Percentiles rank a stretch among this genome's conserved stretches.
Evolutionary conservation across 257 asterid species (phyloP).

Genomic region (Ajuga chamaepitys): DNA sequence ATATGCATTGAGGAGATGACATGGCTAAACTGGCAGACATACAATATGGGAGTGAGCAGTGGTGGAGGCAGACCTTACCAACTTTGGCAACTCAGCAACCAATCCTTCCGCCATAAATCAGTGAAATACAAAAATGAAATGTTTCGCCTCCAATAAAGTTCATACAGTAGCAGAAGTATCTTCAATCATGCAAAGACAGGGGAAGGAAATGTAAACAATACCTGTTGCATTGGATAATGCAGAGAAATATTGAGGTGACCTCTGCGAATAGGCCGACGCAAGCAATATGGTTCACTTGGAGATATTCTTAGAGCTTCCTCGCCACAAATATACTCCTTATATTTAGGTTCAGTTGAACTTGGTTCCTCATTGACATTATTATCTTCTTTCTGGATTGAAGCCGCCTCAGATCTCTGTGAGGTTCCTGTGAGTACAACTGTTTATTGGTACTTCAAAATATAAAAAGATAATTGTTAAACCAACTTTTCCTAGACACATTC

Average conservation of each 20-base stretch:
- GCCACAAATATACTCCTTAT: constrained; percentile 78
- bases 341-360: constrained; percentile 40
- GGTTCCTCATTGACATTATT: constrained; percentile 33
- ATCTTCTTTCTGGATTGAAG: constrained; percentile 34
- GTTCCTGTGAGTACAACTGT: constrained; percentile 34
- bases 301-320: constrained; percentile 91
- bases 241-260: constrained; percentile 90
- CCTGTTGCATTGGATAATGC: constrained; percentile 90
- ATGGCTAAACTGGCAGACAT: not conserved
- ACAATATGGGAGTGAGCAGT: not conserved
- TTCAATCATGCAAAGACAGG: not conserved
- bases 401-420: constrained; percentile 32
- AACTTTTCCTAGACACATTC: too few species aligned
- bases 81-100: constrained; percentile 5
- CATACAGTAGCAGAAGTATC: constrained; percentile 4
- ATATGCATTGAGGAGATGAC: constrained; percentile 2
- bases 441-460: constrained; percentile 12
- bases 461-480: not conserved
- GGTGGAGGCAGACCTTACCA: not conserved
- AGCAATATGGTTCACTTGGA: constrained; percentile 75
- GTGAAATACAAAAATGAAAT: not conserved
- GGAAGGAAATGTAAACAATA: constrained; percentile 16
- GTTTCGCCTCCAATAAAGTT: not conserved
- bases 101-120: constrained; percentile 4
- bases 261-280: constrained; percentile 92